A percentile compares a stretch with the other conserved stretches of the same genome.
Conservation (phyloP, 768 basidiomycete genomes). For the Boletus huronensis region DNA sequence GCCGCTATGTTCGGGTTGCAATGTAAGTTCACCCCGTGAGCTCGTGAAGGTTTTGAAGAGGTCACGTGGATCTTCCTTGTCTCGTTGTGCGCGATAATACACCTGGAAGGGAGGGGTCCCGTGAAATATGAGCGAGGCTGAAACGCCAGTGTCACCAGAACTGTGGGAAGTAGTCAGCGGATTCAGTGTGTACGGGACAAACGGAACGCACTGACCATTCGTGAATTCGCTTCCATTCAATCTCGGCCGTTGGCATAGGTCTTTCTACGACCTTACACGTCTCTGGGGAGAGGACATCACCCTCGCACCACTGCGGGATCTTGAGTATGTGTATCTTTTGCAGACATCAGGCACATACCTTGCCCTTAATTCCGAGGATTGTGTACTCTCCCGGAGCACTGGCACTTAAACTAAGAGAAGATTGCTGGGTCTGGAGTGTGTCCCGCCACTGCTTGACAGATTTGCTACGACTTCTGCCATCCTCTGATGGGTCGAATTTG, state of each 20-base stretch:
- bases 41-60: slow-evolving; percentile 55
- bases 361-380: slow-evolving; percentile 67
- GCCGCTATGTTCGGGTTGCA: slow-evolving; percentile 87
- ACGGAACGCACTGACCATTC: slow-evolving; percentile 61
- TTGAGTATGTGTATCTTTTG: background rate
- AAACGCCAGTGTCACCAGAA: slow-evolving; percentile 89
- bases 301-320: slow-evolving; percentile 60
- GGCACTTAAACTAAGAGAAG: slow-evolving; percentile 48
- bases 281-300: slow-evolving; percentile 82
- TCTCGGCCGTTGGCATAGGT: slow-evolving; percentile 77
- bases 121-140: slow-evolving; percentile 78
- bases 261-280: slow-evolving; percentile 72
- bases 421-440: slow-evolving; percentile 48
- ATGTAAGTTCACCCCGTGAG: slow-evolving; percentile 76
- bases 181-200: slow-evolving; percentile 5
- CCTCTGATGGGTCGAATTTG: slow-evolving; percentile 53
- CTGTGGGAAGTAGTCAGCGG: slow-evolving; percentile 35
- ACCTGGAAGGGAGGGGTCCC: slow-evolving; percentile 89
- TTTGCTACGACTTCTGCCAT: slow-evolving; percentile 37
- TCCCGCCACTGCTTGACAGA: slow-evolving; percentile 61
- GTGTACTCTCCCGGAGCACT: slow-evolving; percentile 74
- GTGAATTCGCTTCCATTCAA: slow-evolving; percentile 85
- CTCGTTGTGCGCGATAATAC: slow-evolving; percentile 69
- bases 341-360: slow-evolving; percentile 34
- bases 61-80: slow-evolving; percentile 62